Percentiles rank a stretch among this genome's conserved stretches.
These are phyloP conservation scores for Neoboletus brunneissimus DNA, from an alignment of 768 basidiomycete species.

Conservation along the genomic window DNA sequence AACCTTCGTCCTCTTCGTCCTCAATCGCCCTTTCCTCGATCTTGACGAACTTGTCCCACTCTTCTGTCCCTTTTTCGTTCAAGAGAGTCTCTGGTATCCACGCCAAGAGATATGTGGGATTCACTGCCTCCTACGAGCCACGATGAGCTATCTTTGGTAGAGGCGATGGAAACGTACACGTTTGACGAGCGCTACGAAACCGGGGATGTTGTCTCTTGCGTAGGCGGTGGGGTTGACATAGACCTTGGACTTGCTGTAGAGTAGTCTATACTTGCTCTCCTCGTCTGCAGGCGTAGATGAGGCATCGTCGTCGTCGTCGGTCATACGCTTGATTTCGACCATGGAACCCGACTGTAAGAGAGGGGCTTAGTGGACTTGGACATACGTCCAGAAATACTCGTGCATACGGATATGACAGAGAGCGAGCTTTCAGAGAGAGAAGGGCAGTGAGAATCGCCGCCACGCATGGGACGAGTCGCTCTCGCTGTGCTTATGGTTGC, in stretches of 20 bases:
- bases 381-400: background rate
- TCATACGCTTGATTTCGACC: conserved; percentile 67
- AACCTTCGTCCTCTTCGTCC: conserved; percentile 75
- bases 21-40: conserved; percentile 63
- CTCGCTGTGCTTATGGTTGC: background rate
- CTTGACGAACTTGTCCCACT: conserved; percentile 88
- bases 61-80: conserved; percentile 74
- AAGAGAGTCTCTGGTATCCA: conserved; percentile 92
- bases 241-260: conserved; percentile 93
- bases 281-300: conserved; percentile 37
- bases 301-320: conserved; percentile 14
- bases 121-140: conserved; percentile 59
- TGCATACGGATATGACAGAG: conserved; percentile 48
- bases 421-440: conserved; percentile 46
- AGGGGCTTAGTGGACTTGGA: conserved; percentile 9
- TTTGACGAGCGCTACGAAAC: conserved; percentile 90
- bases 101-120: conserved; percentile 76
- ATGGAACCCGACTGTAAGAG: conserved; percentile 50
- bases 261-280: conserved; percentile 62
- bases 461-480: conserved; percentile 15
- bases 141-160: conserved; percentile 7
- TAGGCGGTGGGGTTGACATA: conserved; percentile 94
- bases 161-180: conserved; percentile 49
- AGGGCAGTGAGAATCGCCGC: conserved; percentile 18
- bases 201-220: conserved; percentile 88